phyloP scores from a whole-genome alignment of 2,329 filamentous ascomycete genomes.

The Beauveria sp. region DNA sequence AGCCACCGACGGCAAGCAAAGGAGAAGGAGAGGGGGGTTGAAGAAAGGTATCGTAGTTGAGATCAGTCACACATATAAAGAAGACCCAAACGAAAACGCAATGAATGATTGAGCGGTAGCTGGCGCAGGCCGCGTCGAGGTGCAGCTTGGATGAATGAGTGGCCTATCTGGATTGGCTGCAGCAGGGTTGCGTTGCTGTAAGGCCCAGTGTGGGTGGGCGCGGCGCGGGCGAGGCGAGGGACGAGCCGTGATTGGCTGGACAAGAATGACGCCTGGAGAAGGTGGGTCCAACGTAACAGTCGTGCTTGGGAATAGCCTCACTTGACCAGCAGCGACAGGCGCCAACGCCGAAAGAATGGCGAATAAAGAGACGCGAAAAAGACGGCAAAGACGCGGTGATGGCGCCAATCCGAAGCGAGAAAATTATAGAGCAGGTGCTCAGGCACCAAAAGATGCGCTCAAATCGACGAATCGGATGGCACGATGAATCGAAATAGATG shows the following conservation, averaged over 20 bases:
- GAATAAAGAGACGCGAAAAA: constrained; percentile 16
- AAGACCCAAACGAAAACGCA: background rate
- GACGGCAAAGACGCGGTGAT: constrained; percentile 16
- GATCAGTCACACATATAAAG: background rate
- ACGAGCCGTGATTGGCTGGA: constrained; percentile 15
- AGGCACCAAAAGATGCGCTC: constrained; percentile 28
- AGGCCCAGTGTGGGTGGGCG: background rate
- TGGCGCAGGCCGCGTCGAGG: background rate
- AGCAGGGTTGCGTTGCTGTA: constrained; percentile 1
- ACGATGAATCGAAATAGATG: constrained; percentile 35
- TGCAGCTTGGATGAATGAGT: background rate
- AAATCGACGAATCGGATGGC: constrained; percentile 26
- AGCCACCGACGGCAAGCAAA: background rate
- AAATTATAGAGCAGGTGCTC: constrained; percentile 23
- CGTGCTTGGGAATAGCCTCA: constrained; percentile 34
- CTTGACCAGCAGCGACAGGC: constrained; percentile 16
- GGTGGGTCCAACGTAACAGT: constrained; percentile 13
- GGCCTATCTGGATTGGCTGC: background rate
- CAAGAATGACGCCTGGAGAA: constrained; percentile 11
- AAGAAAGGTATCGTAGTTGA: background rate
- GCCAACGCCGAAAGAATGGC: constrained; percentile 2
- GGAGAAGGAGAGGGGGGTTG: too few species aligned
- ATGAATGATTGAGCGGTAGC: background rate
- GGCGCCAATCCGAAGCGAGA: constrained; percentile 16
- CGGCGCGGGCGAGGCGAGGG: constrained; percentile 5